Base-by-base conservation (phyloP, 2,329 filamentous ascomycete genomes). In the Exserohilum turcica region DNA sequence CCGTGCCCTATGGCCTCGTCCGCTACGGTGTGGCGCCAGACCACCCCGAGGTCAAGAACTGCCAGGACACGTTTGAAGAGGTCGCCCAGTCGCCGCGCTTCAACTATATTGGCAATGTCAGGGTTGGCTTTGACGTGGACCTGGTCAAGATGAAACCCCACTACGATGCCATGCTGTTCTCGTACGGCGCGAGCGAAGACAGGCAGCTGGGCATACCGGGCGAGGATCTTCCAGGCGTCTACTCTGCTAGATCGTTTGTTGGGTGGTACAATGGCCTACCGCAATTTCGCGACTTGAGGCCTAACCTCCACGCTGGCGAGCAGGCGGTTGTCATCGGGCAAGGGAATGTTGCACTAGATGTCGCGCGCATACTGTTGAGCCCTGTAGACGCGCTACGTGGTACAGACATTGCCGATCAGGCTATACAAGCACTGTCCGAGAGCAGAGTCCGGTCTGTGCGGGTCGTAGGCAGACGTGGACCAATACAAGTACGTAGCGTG, bases 21-120 rank as follows among this genome's bases (percentile, higher is more conserved):
- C 84, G 94, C 49, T 96, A 94, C 70, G 94, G 94, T 7, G 94
- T 99, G 53, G 95, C 94, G n/a, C 94, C 94, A 5, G 94, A 99
- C 73, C 94, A 99, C 76, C 93, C 94, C 0, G 93, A 99, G 78
- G 94, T 99, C 63, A 99, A 99, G 91, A 97, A 97, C 71, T 97
- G 93, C 72, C 88, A 96, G 78, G 91, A 94, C 12, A 96, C 91
- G 66, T 97, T 99, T 66, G 86, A 89, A 59, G 89, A 96, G 71
- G 89, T 97, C 33, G 94, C 93, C 1, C 80, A 83, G 28, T 92
- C 89, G 2, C 84, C 89, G 1, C 84, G 87, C 47, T 97, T 97
- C 76, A 91, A 87, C 46, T 99, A 97, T 71, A 81, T 97, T 40
- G 94, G 94, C 50, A 99, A 99, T 68, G 83, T 95, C 38, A 84